Evolutionary conservation across 1,284 basidiomycete genomes (phyloP), one percentile per base, ranked within the genome.

Genomic region (Taiwanofungus camphoratus): DNA sequence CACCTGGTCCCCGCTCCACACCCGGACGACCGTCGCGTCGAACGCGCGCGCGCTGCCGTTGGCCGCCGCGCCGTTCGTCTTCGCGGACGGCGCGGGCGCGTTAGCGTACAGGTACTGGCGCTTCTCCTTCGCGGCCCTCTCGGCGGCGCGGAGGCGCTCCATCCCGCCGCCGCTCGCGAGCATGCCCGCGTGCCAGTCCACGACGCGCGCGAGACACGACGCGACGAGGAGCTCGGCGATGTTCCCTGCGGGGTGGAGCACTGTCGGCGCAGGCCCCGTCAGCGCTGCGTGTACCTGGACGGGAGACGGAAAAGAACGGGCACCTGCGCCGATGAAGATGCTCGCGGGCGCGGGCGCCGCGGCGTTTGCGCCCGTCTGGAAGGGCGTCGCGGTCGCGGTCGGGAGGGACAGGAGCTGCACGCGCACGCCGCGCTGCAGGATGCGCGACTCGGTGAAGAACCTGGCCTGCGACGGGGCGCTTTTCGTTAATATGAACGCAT

Each of bases 151-250:
- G 22, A 96, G 74, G 30, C 79, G 79, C 58, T 94, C 90, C 79
- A 95, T 92, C 12, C 80, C 82, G 23, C 89, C 86, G 48, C 74
- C 71, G 47, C 74, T 75, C 2, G 89, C 79, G 31, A 99, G 79
- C 76, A 98, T 88, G 24, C 94, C 95, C 11, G 93, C 93, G 63
- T 99, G 95, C 94, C 95, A 98, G 61, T 96, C 94, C 46, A 98
- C 87, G 41, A 96, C 79, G 46, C 92, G 86, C 9, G 94, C 95
- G 3, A 98, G 73, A 38, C 95, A 93, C 35, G 81, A 80, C 3
- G 76, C 77, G 15, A 93, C 81, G 36, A 99, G 73, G 64, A 89
- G 84, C 56, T 95, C 91, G 13, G 93, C 92, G 39, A 99, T 88
- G 64, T 97, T 95, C 15, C 95, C 94, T 21, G 85, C 89, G 11